phyloP scores from a whole-genome alignment of 345 rosid species.

The Triadica sebifera region DNA sequence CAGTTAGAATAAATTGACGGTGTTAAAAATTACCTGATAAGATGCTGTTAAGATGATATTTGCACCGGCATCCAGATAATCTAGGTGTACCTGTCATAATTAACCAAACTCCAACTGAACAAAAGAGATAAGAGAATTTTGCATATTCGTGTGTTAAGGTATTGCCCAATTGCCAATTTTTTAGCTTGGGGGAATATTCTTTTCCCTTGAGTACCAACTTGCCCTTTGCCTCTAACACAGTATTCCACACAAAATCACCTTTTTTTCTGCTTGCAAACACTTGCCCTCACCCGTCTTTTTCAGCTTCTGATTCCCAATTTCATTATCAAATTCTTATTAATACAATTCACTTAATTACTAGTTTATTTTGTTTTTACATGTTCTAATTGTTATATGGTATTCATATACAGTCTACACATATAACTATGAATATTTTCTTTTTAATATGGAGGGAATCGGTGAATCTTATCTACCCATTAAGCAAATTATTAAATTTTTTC shows the following conservation, averaged over 20 bases:
- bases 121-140: not conserved
- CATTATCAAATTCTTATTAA: not conserved
- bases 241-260: not conserved
- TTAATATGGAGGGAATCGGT: too few relatives aligned
- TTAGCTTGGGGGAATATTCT: too few relatives aligned
- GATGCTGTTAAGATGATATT: constrained; percentile 75
- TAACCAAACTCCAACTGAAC: not conserved
- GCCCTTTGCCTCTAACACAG: not conserved
- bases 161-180: not conserved
- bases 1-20: not conserved
- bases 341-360: too few relatives aligned
- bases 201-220: not conserved
- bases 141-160: not conserved
- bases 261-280: too few relatives aligned
- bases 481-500: too few relatives aligned
- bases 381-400: too few relatives aligned
- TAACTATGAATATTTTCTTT: too few relatives aligned
- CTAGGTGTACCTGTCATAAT: constrained; percentile 70
- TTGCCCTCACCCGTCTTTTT: too few relatives aligned
- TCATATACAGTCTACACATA: too few relatives aligned
- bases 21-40: constrained; percentile 53
- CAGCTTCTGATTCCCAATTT: not conserved
- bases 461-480: too few relatives aligned
- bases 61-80: constrained; percentile 88
- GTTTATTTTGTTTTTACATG: too few relatives aligned